A percentile compares a stretch with the other conserved stretches of the same genome.
Evolutionary conservation across 768 basidiomycete species (phyloP).

Genomic region (Amanita polypyramis): DNA sequence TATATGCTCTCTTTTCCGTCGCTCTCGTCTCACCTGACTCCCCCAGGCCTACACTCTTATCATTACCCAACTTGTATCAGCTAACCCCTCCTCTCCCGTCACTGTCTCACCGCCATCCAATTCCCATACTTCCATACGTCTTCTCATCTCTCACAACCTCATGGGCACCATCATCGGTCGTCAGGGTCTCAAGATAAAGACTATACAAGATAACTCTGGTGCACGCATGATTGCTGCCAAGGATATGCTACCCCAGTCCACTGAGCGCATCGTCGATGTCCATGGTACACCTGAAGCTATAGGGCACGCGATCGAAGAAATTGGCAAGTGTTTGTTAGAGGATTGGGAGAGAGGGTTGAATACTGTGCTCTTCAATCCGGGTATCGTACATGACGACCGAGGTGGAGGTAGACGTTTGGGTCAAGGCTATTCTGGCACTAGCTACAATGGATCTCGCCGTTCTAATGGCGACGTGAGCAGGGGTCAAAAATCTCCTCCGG

Average conservation of each 20-base stretch:
- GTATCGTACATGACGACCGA: constrained; percentile 62
- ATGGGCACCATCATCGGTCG: constrained; percentile 99
- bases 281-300: constrained; percentile 91
- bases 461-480: constrained; percentile 48
- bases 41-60: constrained; percentile 89
- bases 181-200: constrained; percentile 94
- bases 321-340: constrained; percentile 89
- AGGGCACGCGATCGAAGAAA: constrained; percentile 88
- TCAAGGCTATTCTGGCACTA: constrained; percentile 36
- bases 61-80: constrained; percentile 79
- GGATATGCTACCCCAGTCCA: constrained; percentile 98
- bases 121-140: constrained; percentile 83
- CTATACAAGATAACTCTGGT: constrained; percentile 92
- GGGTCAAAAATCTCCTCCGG: constrained; percentile 39
- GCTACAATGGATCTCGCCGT: constrained; percentile 44
- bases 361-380: constrained; percentile 94
- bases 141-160: constrained; percentile 96
- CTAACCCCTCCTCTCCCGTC: constrained; percentile 64
- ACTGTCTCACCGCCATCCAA: constrained; percentile 61
- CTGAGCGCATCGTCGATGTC: constrained; percentile 97
- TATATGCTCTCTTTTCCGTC: constrained; percentile 20
- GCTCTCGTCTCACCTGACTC: constrained; percentile 11
- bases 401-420: constrained; percentile 36
- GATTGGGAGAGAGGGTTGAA: constrained; percentile 94
- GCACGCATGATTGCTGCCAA: constrained; percentile 98